Evolutionary conservation across 305 asterid genomes (phyloP), one percentile per base, ranked within the genome.

Genomic region (Ajuga reptans): DNA sequence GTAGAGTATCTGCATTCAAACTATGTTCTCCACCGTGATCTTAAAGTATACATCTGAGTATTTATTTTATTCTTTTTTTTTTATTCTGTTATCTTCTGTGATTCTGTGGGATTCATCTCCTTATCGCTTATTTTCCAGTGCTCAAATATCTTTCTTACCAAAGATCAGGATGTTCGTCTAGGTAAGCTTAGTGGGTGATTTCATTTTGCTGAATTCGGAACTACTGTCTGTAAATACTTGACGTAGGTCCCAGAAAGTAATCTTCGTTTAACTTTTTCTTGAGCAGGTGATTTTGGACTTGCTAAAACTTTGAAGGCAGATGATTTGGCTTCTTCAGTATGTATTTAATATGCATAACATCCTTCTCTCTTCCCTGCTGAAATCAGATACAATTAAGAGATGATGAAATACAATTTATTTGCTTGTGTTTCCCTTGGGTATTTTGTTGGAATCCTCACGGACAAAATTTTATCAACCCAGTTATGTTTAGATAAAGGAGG

Each of bases 281-380:
- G 72, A 59, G 21, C 83, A 93, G 99, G 99, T 77, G 99, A 93
- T 82, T 93, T 93, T 69, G 99, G 99, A 78, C 95, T 93, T 68
- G 99, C 99, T 14, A 93, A 93, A 83, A 91, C 97, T 56, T 59
- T 93, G 86, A 87, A 91, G 83, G 95, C 95, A 67, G 99, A 93
- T 80, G 97, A 93, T 84, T 85, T 93, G 91, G 95, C 99, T 75
- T 93, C 99, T 81, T 93, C 99, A 14, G 99, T 93, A 87, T 64
- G 96, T 84, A 39, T 43, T n/a, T 67, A 58, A 58, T 71, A 58
- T 74, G 46, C 66, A 33, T 61, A 55, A 34, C n/a, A 52, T 60
- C 42, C 64, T 16, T 68, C 36, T 37, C 36, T 66, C 49, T 64
- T 46, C 24, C 62, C 21, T 36, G 64, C 46, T 49, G 21, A 64